Conservation (phyloP, 2,329 filamentous ascomycete genomes). For the Pyricularia grisea region DNA sequence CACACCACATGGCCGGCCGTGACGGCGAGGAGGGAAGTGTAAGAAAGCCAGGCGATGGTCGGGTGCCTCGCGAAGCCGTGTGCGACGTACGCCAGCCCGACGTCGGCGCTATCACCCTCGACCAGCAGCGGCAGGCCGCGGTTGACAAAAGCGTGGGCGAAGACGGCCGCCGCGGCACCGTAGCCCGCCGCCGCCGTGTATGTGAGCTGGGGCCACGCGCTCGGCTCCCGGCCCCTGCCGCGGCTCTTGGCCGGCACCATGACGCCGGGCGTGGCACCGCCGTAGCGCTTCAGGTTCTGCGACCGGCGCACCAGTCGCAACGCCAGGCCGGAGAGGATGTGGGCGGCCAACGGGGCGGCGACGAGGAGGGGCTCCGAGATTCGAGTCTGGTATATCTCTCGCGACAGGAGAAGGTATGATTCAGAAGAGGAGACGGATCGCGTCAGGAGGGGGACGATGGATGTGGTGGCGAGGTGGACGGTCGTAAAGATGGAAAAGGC, state of each 20-base stretch:
- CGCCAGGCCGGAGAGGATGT: too few species aligned
- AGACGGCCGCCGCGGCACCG: slow-evolving; percentile 52
- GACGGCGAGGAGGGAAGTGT: slow-evolving; percentile 33
- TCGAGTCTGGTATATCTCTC: too few species aligned
- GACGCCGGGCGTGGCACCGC: slow-evolving; percentile 52
- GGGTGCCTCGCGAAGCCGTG: slow-evolving; percentile 75
- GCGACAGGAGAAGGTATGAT: too few species aligned
- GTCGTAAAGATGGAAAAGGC: too few species aligned
- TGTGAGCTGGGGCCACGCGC: slow-evolving; percentile 61
- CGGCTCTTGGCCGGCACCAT: slow-evolving; percentile 21
- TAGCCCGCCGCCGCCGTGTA: slow-evolving; percentile 68
- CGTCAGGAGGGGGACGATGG: too few species aligned
- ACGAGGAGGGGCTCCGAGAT: too few species aligned
- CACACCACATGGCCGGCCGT: slow-evolving; percentile 74
- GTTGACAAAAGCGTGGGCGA: slow-evolving; percentile 67
- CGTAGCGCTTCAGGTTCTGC: slow-evolving; percentile 66
- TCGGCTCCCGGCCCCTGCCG: slow-evolving; percentile 11
- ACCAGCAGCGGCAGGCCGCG: slow-evolving; percentile 64
- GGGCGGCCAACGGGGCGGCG: too few species aligned
- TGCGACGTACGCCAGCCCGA: slow-evolving; percentile 73
- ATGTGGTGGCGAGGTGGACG: too few species aligned
- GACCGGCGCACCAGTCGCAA: slow-evolving; percentile 60
- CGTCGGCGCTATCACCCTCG: slow-evolving; percentile 78
- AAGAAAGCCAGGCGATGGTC: slow-evolving; percentile 43
- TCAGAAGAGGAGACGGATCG: too few species aligned